Conservation (phyloP, 1,139 yeast species). For the Scheffersomyces illinoinensis region DNA sequence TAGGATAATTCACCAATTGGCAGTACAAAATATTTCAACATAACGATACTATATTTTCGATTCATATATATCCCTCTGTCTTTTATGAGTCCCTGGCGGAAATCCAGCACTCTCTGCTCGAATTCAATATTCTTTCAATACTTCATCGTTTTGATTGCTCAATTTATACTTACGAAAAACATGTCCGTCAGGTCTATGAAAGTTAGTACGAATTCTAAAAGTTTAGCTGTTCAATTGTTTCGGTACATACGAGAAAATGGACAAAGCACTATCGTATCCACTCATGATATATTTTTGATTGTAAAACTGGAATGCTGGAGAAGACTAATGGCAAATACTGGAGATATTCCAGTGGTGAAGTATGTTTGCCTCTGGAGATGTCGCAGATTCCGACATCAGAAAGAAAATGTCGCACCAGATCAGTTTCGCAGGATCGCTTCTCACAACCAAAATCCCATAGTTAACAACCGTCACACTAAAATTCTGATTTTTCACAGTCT, state of each 20-base stretch:
- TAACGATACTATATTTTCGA: too few species aligned
- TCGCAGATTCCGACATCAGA: background rate
- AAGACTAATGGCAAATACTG: background rate
- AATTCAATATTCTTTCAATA: background rate
- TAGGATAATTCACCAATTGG: background rate
- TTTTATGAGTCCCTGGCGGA: background rate
- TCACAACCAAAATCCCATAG: background rate
- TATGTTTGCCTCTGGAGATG: background rate
- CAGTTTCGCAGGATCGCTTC: background rate
- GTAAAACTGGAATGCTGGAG: background rate
- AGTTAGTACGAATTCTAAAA: slow-evolving; percentile 5
- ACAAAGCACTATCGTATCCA: slow-evolving; percentile 99
- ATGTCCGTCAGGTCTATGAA: slow-evolving; percentile 91
- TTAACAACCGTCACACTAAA: background rate
- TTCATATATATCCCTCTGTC: background rate
- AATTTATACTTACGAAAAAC: slow-evolving; percentile 69
- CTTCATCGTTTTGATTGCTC: background rate
- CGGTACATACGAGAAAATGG: slow-evolving; percentile 84
- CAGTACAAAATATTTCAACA: background rate
- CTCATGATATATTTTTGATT: slow-evolving; percentile 54
- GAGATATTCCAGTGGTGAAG: background rate
- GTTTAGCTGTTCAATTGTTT: background rate
- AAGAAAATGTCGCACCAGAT: background rate
- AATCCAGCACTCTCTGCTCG: background rate
- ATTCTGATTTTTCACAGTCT: background rate